Evolutionary conservation across 352 stramenopile species (phyloP), one percentile per base, ranked within the genome.

Genomic region (Peronospora belbahrii): DNA sequence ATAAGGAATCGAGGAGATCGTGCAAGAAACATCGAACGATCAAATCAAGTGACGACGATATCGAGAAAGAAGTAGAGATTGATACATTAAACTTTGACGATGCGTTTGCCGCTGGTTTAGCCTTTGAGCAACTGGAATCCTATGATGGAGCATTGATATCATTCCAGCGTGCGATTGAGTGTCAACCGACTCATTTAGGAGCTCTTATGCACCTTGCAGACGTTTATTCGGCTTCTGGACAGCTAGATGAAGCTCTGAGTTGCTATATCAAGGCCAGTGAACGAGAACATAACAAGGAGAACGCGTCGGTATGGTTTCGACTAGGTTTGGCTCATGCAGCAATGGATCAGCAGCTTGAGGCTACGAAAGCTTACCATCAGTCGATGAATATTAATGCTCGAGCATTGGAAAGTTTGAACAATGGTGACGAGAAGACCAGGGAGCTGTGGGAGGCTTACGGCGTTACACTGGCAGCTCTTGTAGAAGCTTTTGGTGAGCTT

Each of bases 231-330:
- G 58, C 66, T 14, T 38, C 43, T 13, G 66, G 52, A n/a, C 59
- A 81, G 14, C 30, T 28, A 2, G 33, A 56, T 7, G 37, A 70
- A 13, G 75, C 73, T 10, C 23, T 81, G 7, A 28, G 54, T 22
- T 64, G 58, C 28, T 83, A 83, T 48, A 23, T 43, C 22, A 27
- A 63, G 24, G 71, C 70, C 13, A 70, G 48, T n/a, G 35, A 58
- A 32, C 37, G 63, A 23, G 18, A 47, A 1, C 68, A 65, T 24
- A 59, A 61, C 4, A 6, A 6, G 14, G 31, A 50, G 9, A 70
- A 84, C 38, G 73, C 73, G 3, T 77, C 70, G 11, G 28, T 83
- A 1, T 88, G 70, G 76, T 80, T 88, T 40, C 62, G 68, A 23
- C 48, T 77, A 9, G 73, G 73, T 0, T 46, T 84, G 13, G 41